A percentile compares a stretch with the other conserved stretches of the same genome.
These are phyloP conservation scores for Chlorophyllum brunneum DNA, from an alignment of 768 basidiomycete genomes.

Conservation along the genomic window DNA sequence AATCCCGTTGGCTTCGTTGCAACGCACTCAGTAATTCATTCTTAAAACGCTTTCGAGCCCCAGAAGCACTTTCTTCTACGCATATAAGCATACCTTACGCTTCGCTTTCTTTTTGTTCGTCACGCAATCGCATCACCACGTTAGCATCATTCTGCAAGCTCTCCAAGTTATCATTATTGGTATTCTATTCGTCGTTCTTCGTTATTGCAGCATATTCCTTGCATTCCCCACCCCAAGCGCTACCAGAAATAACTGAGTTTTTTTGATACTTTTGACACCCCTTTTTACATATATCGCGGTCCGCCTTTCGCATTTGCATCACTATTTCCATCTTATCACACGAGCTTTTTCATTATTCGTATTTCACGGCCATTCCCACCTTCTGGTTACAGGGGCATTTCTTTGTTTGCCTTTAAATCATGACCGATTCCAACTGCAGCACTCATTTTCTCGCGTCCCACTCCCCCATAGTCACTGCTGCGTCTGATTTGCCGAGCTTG, in stretches of 20 bases:
- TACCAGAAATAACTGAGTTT: conserved; percentile 6
- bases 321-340: not conserved
- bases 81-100: conserved; percentile 4
- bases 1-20: conserved; percentile 8
- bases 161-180: conserved; percentile 6
- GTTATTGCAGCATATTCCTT: not conserved
- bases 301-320: not conserved
- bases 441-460: not conserved
- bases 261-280: not conserved
- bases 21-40: not conserved
- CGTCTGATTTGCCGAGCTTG: no score
- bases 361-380: not conserved
- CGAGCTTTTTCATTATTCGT: conserved; percentile 1
- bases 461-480: not conserved
- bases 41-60: conserved; percentile 2
- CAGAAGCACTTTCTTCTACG: conserved; percentile 6
- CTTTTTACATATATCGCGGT: not conserved
- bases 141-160: conserved; percentile 1
- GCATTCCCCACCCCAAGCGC: conserved; percentile 1
- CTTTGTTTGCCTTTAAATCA: not conserved
- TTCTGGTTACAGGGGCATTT: not conserved
- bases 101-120: not conserved
- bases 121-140: not conserved
- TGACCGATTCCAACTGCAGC: conserved; percentile 2
- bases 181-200: conserved; percentile 10